These are phyloP conservation scores for Mucor mucedo DNA, from an alignment of 371 early-diverging fungal species.

Conservation along the genomic window DNA sequence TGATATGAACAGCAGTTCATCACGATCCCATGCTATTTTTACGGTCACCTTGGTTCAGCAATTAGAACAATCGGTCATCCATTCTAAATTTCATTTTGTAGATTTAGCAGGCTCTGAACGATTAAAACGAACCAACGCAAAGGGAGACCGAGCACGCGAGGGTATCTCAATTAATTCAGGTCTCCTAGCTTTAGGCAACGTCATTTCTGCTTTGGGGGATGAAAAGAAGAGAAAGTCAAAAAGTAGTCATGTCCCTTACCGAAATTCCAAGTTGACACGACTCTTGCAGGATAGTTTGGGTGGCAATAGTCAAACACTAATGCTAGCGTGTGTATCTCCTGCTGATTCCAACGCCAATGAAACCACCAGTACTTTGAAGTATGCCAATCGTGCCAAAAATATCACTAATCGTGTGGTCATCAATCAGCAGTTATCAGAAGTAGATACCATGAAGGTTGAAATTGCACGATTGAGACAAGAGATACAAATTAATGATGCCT, in stretches of 20 bases:
- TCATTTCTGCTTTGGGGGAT: slow-evolving; percentile 95
- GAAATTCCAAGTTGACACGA: slow-evolving; percentile 89
- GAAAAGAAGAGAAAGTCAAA: slow-evolving; percentile 46
- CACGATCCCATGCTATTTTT: slow-evolving; percentile 98
- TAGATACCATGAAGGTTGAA: slow-evolving; percentile 22
- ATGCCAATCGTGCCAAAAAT: slow-evolving; percentile 83
- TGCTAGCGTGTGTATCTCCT: slow-evolving; percentile 89
- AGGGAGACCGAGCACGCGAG: slow-evolving; percentile 95
- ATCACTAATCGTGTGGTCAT: slow-evolving; percentile 77
- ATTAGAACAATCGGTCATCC: slow-evolving; percentile 3
- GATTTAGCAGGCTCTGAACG: slow-evolving; percentile 96
- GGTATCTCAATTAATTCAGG: slow-evolving; percentile 98
- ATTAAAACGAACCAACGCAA: slow-evolving; percentile 92
- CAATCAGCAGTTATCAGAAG: slow-evolving; percentile 33
- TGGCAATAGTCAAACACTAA: slow-evolving; percentile 87
- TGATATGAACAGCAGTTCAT: slow-evolving; percentile 92
- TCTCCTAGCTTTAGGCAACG: slow-evolving; percentile 96
- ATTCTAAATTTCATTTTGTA: slow-evolving; percentile 92
- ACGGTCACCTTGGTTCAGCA: slow-evolving; percentile 59
- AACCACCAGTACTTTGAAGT: slow-evolving; percentile 86
- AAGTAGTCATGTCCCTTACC: slow-evolving; percentile 92
- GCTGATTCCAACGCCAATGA: slow-evolving; percentile 78
- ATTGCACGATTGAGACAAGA: slow-evolving; percentile 20
- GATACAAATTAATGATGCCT: slow-evolving; percentile 22
- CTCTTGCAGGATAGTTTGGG: slow-evolving; percentile 54